Evolutionary conservation across 78 protist genomes (phyloP).

Genomic region (slime mould (Dictyostelium discoideum)): DNA sequence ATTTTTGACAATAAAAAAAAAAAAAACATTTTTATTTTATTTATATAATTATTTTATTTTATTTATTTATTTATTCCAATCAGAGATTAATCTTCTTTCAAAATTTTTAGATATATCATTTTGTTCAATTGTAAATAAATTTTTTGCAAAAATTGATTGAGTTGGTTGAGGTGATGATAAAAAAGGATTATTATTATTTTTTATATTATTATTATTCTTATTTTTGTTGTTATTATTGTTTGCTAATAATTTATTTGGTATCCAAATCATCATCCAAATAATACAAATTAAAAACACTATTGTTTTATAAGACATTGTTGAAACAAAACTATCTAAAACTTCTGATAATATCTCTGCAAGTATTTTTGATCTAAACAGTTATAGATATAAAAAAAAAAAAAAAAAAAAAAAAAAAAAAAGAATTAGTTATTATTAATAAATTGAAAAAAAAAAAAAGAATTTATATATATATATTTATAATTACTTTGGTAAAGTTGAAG

Average conservation of each 20-base stretch:
- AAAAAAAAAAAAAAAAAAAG: background rate
- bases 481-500: conserved; percentile 23
- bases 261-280: conserved; percentile 29
- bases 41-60: no score
- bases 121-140: background rate
- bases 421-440: background rate
- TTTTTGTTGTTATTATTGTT: background rate
- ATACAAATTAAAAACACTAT: background rate
- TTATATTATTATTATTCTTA: background rate
- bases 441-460: background rate
- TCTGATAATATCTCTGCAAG: conserved; percentile 42
- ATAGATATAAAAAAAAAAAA: background rate
- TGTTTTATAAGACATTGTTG: conserved; percentile 27
- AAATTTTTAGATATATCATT: background rate
- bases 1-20: background rate
- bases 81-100: background rate
- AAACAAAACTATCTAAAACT: conserved; percentile 23
- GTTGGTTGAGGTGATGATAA: conserved; percentile 10
- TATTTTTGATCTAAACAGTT: conserved; percentile 1
- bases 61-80: background rate
- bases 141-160: conserved; percentile 19
- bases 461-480: background rate
- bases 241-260: conserved; percentile 13
- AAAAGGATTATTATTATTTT: background rate
- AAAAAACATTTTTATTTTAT: background rate